These are phyloP conservation scores for Aspergillus carbonarius DNA, from an alignment of 2,329 filamentous ascomycete species.

Conservation along the genomic window DNA sequence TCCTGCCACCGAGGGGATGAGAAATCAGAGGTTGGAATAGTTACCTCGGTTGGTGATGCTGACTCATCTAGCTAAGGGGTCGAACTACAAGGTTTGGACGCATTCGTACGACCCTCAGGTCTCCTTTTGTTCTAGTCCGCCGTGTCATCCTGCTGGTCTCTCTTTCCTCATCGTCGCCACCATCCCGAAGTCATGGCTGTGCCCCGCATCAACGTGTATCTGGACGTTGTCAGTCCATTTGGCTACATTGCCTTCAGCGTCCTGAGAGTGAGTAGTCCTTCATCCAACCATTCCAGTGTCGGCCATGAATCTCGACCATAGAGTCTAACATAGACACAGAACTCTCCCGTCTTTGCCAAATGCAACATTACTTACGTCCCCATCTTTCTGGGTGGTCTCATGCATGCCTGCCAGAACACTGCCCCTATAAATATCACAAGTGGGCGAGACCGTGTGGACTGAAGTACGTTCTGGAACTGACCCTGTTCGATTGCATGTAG, in stretches of 20 bases:
- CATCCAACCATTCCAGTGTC: slow-evolving; percentile 6
- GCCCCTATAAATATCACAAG: slow-evolving; percentile 59
- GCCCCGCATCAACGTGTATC: slow-evolving; percentile 56
- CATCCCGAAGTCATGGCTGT: slow-evolving; percentile 39
- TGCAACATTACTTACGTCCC: slow-evolving; percentile 58
- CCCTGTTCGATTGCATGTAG: slow-evolving; percentile 30
- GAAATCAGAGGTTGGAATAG: no score
- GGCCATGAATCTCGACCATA: background rate
- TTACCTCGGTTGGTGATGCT: slow-evolving; percentile 10
- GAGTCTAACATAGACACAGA: slow-evolving; percentile 36
- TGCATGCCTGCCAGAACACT: slow-evolving; percentile 56
- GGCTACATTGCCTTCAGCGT: slow-evolving; percentile 60
- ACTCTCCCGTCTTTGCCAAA: slow-evolving; percentile 55
- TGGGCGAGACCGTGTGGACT: slow-evolving; percentile 21
- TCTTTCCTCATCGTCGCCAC: background rate
- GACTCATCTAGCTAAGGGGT: slow-evolving; percentile 1
- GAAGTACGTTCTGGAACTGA: background rate
- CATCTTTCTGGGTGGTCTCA: slow-evolving; percentile 60
- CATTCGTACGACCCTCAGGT: background rate
- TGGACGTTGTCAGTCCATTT: slow-evolving; percentile 62
- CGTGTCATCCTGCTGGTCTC: background rate
- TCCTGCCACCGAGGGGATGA: background rate
- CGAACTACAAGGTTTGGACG: background rate
- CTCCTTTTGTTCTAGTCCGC: background rate
- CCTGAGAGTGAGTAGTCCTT: slow-evolving; percentile 48